Conservation (phyloP, 768 basidiomycete species). For the Coprinopsis cinerea region DNA sequence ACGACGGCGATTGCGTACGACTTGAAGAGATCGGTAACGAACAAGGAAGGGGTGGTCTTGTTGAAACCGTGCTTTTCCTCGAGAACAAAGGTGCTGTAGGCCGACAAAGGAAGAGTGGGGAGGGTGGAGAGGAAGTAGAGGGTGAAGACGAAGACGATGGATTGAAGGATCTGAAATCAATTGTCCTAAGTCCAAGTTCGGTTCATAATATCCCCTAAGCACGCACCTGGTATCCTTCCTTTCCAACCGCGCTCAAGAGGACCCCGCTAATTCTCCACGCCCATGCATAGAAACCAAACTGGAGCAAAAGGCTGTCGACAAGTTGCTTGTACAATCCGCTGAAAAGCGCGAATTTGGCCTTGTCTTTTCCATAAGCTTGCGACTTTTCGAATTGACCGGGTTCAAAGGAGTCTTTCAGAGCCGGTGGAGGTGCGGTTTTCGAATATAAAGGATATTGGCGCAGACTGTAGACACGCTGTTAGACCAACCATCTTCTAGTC, state of each 20-base stretch:
- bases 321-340: conserved; percentile 70
- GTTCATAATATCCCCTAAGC: not conserved
- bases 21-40: conserved; percentile 77
- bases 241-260: conserved; percentile 48
- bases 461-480: conserved; percentile 31
- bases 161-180: conserved; percentile 66
- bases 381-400: conserved; percentile 78
- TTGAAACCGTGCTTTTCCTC: conserved; percentile 98
- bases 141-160: conserved; percentile 67
- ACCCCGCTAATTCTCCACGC: conserved; percentile 66
- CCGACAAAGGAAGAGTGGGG: conserved; percentile 66
- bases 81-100: conserved; percentile 88
- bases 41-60: conserved; percentile 78
- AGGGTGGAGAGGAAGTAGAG: conserved; percentile 62
- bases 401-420: conserved; percentile 64
- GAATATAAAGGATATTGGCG: conserved; percentile 86
- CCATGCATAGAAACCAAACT: conserved; percentile 77
- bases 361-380: conserved; percentile 87
- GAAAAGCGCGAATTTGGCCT: conserved; percentile 75
- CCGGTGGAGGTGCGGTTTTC: conserved; percentile 64
- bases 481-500: not conserved
- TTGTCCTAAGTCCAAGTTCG: not conserved
- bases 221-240: conserved; percentile 74
- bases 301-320: conserved; percentile 64
- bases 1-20: conserved; percentile 63